phyloP scores from a whole-genome alignment of 768 basidiomycete genomes.

The Termitomyces bulborhizus region DNA sequence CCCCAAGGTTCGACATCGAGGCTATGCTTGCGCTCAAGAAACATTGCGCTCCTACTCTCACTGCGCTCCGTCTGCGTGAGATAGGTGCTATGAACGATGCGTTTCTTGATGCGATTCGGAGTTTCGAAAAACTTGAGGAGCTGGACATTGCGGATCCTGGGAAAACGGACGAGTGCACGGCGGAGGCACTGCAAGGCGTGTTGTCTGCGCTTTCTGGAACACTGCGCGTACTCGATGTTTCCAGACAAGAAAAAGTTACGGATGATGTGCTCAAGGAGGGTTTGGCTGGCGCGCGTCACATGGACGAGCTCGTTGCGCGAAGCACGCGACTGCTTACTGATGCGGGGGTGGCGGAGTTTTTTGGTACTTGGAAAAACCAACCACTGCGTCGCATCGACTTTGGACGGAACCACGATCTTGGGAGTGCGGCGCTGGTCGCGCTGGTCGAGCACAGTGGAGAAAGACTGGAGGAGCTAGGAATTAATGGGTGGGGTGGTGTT shows the following conservation, averaged over 20 bases:
- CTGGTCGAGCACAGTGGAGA: constrained; percentile 64
- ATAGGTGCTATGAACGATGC: constrained; percentile 64
- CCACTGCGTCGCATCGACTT: constrained; percentile 51
- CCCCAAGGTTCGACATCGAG: constrained; percentile 75
- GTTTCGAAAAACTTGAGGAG: constrained; percentile 30
- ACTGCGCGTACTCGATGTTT: constrained; percentile 63
- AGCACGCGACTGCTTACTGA: constrained; percentile 62
- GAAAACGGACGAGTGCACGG: constrained; percentile 40
- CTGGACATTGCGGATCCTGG: constrained; percentile 70
- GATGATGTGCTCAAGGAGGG: constrained; percentile 58
- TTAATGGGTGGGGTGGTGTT: constrained; percentile 75
- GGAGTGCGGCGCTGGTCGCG: constrained; percentile 47
- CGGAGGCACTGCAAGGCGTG: constrained; percentile 50
- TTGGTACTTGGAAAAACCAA: constrained; percentile 50
- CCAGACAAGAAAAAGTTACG: constrained; percentile 57
- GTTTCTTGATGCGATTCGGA: constrained; percentile 41
- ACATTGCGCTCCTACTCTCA: constrained; percentile 39
- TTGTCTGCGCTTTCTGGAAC: constrained; percentile 46
- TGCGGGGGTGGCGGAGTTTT: constrained; percentile 62
- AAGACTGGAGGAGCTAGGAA: constrained; percentile 50
- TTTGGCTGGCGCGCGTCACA: constrained; percentile 39
- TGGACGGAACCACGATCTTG: constrained; percentile 54
- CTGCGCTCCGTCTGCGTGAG: constrained; percentile 74
- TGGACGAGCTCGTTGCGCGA: constrained; percentile 51
- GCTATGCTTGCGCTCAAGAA: constrained; percentile 59